Evolutionary conservation across 1,284 basidiomycete species (phyloP), one percentile per base, ranked within the genome.

Genomic region (Irpex rosettiformis): DNA sequence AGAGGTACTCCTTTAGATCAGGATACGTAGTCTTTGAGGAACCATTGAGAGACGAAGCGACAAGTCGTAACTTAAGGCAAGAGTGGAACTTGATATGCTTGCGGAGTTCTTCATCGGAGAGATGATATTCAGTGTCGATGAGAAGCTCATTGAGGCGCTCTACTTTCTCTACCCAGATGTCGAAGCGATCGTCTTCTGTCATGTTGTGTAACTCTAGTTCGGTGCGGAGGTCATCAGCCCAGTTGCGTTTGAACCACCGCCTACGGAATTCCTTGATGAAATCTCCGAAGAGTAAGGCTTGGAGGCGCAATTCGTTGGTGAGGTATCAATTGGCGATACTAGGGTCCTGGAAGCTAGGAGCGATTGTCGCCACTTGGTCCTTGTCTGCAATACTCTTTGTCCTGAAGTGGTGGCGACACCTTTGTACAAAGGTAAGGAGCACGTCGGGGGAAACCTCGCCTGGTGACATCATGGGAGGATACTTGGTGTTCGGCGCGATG

Each of bases 341-440:
- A 21, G 30, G 27, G 48, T 59, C 55, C 13, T 40, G 28, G 11
- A 59, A 28, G 1, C 55, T 45, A 40, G 48, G 7, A 3, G 47
- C 11, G 13, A 57, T 47, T 11, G 21, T 25, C n/a, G 21, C 4
- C 4, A 57, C 55, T 5, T 52, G 54, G 7, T 56, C 27, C 3
- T 49, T 18, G 1, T 3, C 2, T 10, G 10, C 33, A 45, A 59
- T 18, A 3, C 21, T 24, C 8, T 52, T 52, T 1, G 21, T 28
- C n/a, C 40, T 18, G 24, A 59, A 59, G 25, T 59, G 49, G 22
- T 56, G 30, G 2, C 25, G 11, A 30, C 58, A 59, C 6, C 42
- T 6, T 21, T 43, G 42, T 4, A n/a, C 42, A 11, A 33, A 21
- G 5, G 51, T 42, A 52, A 25, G 21, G 28, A 8, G 22, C 13